Evolutionary conservation across 2,329 filamentous ascomycete genomes (phyloP), one percentile per base, ranked within the genome.

Genomic region (Fusarium sp.): DNA sequence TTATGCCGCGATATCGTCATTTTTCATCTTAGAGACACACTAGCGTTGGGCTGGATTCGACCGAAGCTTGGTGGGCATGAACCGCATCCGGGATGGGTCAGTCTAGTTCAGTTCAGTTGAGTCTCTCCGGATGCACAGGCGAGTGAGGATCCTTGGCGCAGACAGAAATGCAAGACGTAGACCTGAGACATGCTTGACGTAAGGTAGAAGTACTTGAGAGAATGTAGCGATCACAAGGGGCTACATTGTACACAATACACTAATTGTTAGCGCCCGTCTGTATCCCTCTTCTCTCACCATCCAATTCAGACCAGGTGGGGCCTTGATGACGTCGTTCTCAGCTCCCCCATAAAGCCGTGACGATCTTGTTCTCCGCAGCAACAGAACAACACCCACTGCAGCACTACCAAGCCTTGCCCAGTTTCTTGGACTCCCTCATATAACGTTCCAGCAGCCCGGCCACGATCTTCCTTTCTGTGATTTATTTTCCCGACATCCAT

Each of bases 301-400:
- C 42, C 58, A 59, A 46, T 63, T 70, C 63, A 68, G 56, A 70
- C 60, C 41, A 48, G 59, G 74, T 75, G 74, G 74, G 61, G 63
- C 54, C 21, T 63, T 49, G 69, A 75, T 75, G 74, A 75, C 74
- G 74, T 75, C 74, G 72, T 56, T 69, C 51, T 69, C 65, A 69
- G 59, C 63, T 61, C 69, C 63, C 64, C 60, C 63, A 47, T 64
- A 57, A 66, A 63, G 47, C 71, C 53, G 74, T 74, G 74, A 75
- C 72, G 71, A 75, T 76, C 74, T 73, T 67, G 62, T 73, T 74
- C 74, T 75, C 72, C 74, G 62, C 74, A 75, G 73, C 72, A 75
- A 69, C 74, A 72, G 34, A 37, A 37, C 34, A 71, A 62, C 72
- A 75, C 66, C 68, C 69, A 61, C 65, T 49, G 14, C 34, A 63